phyloP scores from a whole-genome alignment of 1,284 basidiomycete genomes.

The Leccinum solheimii region DNA sequence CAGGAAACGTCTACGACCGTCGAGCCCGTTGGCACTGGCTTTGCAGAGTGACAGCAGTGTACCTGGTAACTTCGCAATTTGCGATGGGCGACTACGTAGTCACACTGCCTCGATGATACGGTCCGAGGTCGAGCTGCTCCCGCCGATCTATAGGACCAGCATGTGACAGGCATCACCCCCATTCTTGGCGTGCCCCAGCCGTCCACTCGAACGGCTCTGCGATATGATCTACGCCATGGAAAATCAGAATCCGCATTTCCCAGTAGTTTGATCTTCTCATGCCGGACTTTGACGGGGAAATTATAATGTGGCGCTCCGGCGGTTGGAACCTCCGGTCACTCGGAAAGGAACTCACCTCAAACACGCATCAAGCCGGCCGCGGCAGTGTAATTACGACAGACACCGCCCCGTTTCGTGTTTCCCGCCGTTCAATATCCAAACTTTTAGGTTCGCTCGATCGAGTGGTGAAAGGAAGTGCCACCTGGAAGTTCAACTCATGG shows the following conservation, averaged over 20 bases:
- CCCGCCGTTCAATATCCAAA: neutral
- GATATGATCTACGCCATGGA: constrained; percentile 13
- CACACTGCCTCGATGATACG: neutral
- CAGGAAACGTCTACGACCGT: neutral
- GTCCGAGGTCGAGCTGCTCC: neutral
- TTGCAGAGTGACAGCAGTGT: neutral
- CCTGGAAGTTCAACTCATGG: too few species aligned
- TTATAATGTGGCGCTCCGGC: constrained; percentile 18
- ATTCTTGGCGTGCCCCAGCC: neutral
- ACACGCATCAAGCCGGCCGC: constrained; percentile 1
- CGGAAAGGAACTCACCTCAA: neutral
- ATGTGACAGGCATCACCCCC: neutral
- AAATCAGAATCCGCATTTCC: constrained; percentile 11
- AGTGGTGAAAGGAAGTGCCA: too few species aligned
- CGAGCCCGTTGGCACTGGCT: neutral
- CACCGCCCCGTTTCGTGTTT: neutral
- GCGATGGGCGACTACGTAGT: neutral
- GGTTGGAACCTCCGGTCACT: constrained; percentile 13
- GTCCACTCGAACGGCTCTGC: neutral
- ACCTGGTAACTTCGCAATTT: too few species aligned
- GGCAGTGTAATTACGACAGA: neutral
- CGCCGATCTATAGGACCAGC: neutral
- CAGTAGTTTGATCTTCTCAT: constrained; percentile 9
- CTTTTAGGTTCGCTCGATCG: too few species aligned
- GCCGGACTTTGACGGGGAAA: constrained; percentile 12